phyloP scores from a whole-genome alignment of 1,284 basidiomycete species.

The Puccinia coronata region DNA sequence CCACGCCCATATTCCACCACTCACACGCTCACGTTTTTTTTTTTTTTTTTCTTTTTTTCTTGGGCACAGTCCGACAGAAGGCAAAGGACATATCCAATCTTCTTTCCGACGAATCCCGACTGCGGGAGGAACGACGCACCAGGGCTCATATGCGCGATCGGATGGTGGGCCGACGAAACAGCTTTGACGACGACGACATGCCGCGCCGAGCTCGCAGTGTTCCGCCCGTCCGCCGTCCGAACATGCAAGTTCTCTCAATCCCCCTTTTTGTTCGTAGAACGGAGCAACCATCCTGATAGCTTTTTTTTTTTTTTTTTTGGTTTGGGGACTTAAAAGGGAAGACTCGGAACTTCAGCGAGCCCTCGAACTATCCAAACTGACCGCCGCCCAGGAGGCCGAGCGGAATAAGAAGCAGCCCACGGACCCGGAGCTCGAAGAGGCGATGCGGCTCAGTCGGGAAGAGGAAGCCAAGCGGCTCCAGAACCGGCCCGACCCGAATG shows the following conservation, averaged over 20 bases:
- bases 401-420: slow-evolving; percentile 35
- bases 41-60: too few species aligned
- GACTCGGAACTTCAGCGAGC: slow-evolving; percentile 80
- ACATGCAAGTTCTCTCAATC: slow-evolving; percentile 15
- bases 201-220: slow-evolving; percentile 51
- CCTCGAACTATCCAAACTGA: slow-evolving; percentile 61
- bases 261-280: neutral
- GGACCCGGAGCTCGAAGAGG: slow-evolving; percentile 66
- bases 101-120: slow-evolving; percentile 80
- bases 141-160: slow-evolving; percentile 92
- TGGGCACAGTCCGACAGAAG: slow-evolving; percentile 80
- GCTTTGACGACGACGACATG: slow-evolving; percentile 60
- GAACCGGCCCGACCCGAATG: slow-evolving; percentile 44
- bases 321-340: slow-evolving; percentile 64
- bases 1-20: neutral
- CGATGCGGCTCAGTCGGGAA: slow-evolving; percentile 73
- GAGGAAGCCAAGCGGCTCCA: slow-evolving; percentile 66
- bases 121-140: slow-evolving; percentile 79
- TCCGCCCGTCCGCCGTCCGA: slow-evolving; percentile 36
- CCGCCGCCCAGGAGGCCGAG: slow-evolving; percentile 47
- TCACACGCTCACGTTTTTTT: neutral
- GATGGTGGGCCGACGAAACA: slow-evolving; percentile 70
- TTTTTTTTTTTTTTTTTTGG: slow-evolving; percentile 41
- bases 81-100: slow-evolving; percentile 98
- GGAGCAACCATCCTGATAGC: neutral